Base-by-base conservation (phyloP, 805 yeast species). In the Spathaspora gorwiae region DNA sequence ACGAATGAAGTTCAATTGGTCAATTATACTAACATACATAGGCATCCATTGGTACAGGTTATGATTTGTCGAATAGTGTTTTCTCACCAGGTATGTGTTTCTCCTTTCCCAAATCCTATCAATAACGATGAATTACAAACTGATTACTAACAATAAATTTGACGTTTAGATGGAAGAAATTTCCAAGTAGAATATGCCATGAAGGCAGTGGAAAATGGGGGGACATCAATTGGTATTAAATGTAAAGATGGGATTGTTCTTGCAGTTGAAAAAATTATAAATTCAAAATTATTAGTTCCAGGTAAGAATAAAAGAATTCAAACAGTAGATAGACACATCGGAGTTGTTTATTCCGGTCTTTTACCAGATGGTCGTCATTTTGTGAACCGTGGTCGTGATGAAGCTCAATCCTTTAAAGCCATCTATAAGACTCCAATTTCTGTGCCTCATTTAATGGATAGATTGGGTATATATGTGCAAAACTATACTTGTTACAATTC, bases 21-120 rank as follows among this genome's bases (percentile, higher is more conserved):
- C 35, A 7, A 30, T 29, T 14, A 24, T 43, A 43, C 47, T 44
- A 47, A 47, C 47, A 27, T 39, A 11, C 36, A 26, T 42, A 54
- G 92, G 86, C 98, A 35, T 94, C 99, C 39, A 90, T 94, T 57
- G 99, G 99, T 57, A 94, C 99, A 27, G 99, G 99, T 14, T 94
- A 94, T 81, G 99, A 94, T 76, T 83, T 94, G 61, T 89, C 97
- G 31, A 94, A 94, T 73, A 84, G 95, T 70, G 97, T 92, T 50
- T 94, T 94, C 72, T 82, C 89, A 45, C 92, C 92, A 46, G 79
- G 78, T 73, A 69, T 51, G 78, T 67, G 49, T 30, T 39, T 19
- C 14, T 10, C 7, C 2, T 27, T 27, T 12, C 1, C 1, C n/a
- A 29, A 15, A n/a, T 14, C 32, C 19, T 38, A 33, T 30, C 13